Conservation (phyloP, 805 yeast species). For the Lachancea sp. region DNA sequence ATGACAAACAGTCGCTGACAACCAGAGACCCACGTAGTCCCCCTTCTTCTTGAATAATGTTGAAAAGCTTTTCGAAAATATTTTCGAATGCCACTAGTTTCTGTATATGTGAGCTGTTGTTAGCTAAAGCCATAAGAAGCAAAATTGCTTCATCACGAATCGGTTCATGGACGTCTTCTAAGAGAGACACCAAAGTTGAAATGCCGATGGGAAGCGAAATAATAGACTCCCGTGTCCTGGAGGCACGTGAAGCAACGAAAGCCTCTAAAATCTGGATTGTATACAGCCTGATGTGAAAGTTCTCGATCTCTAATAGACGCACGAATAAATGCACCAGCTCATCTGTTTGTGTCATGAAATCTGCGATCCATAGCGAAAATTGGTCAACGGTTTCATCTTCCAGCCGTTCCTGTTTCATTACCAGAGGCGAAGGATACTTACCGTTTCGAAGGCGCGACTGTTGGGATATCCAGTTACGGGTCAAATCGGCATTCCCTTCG, state of each 20-base stretch:
- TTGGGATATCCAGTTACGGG: conserved; percentile 67
- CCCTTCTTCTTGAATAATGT: conserved; percentile 80
- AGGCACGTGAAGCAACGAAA: conserved; percentile 67
- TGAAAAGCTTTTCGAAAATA: conserved; percentile 74
- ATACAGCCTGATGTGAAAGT: conserved; percentile 75
- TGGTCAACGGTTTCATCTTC: conserved; percentile 53
- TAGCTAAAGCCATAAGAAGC: conserved; percentile 74
- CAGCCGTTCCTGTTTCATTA: conserved; percentile 41
- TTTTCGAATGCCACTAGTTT: conserved; percentile 92
- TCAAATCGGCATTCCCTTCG: conserved; percentile 52
- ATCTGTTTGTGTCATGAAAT: conserved; percentile 68
- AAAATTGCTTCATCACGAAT: conserved; percentile 83
- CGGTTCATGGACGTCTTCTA: conserved; percentile 71
- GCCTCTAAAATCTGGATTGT: conserved; percentile 82
- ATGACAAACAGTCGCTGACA: conserved; percentile 83
- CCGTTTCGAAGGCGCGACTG: conserved; percentile 71
- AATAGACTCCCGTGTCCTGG: conserved; percentile 65
- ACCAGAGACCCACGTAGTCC: conserved; percentile 82
- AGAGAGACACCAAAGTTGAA: conserved; percentile 57
- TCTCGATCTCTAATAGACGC: conserved; percentile 47
- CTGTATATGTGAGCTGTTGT: conserved; percentile 79
- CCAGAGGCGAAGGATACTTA: conserved; percentile 68
- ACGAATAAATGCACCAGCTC: conserved; percentile 39
- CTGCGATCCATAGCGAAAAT: conserved; percentile 91
- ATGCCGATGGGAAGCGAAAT: conserved; percentile 72